Conservation (phyloP, 2,329 filamentous ascomycete genomes). For the Arthrocladium fulminans region DNA sequence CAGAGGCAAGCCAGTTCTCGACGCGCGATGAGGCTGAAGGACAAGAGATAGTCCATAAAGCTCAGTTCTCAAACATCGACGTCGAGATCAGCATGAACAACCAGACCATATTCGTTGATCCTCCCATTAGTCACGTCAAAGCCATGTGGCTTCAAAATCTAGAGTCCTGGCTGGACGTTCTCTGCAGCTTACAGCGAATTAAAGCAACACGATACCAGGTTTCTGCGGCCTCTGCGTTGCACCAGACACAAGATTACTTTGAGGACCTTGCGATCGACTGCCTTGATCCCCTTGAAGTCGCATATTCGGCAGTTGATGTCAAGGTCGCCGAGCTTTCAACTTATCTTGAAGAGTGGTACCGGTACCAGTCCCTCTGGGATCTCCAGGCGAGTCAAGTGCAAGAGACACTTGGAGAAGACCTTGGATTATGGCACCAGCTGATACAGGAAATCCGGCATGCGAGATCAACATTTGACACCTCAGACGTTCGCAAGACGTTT, state of each 20-base stretch:
- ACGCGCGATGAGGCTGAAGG: constrained; percentile 16
- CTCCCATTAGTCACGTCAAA: constrained; percentile 80
- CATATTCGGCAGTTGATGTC: constrained; percentile 74
- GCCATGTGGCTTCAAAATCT: constrained; percentile 91
- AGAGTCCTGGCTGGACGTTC: constrained; percentile 84
- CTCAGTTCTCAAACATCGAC: constrained; percentile 48
- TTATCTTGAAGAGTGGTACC: constrained; percentile 96
- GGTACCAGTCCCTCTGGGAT: constrained; percentile 98
- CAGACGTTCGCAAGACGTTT: constrained; percentile 84
- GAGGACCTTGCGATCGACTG: constrained; percentile 77
- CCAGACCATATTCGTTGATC: constrained; percentile 93
- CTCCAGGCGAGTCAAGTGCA: constrained; percentile 93
- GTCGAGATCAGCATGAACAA: constrained; percentile 97
- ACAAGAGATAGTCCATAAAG: constrained; percentile 25
- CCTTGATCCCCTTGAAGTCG: constrained; percentile 65
- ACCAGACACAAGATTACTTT: constrained; percentile 63
- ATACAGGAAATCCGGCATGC: constrained; percentile 97
- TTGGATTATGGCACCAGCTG: constrained; percentile 86
- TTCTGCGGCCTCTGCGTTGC: constrained; percentile 53
- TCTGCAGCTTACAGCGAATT: constrained; percentile 87
- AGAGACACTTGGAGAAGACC: constrained; percentile 78
- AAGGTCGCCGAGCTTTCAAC: constrained; percentile 69
- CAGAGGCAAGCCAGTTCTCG: constrained; percentile 22
- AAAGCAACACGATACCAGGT: constrained; percentile 95
- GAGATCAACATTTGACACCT: constrained; percentile 92